A percentile compares a stretch with the other conserved stretches of the same genome.
phyloP scores from a whole-genome alignment of 225 moss, liverwort and hornwort species.

The Pseudisothecium myosuroides region DNA sequence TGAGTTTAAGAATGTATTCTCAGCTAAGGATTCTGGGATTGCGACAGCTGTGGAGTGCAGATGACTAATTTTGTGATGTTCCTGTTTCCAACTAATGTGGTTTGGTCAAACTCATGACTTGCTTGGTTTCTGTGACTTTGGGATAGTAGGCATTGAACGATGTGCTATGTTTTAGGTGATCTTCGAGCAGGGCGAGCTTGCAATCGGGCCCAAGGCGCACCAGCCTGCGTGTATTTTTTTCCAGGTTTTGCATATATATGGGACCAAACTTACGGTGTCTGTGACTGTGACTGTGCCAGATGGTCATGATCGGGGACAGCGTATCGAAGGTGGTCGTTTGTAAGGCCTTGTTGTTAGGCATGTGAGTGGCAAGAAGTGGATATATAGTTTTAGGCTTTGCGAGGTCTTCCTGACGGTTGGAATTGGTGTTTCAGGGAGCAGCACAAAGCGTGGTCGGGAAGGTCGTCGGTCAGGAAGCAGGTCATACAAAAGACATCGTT shows the following conservation, averaged over 20 bases:
- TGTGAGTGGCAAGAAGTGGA: not conserved
- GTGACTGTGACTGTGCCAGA: not conserved
- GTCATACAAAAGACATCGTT: not conserved
- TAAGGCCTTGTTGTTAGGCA: not conserved
- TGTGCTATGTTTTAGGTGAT: not conserved
- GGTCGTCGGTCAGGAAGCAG: slow-evolving; percentile 34
- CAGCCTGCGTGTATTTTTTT: not conserved
- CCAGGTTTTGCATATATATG: not conserved
- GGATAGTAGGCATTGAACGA: not conserved
- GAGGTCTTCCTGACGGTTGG: not conserved
- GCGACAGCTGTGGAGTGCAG: too few species aligned
- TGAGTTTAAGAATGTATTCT: not conserved
- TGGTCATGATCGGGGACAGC: not conserved
- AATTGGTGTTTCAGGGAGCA: slow-evolving; percentile 12
- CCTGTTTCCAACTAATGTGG: not conserved
- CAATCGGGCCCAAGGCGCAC: not conserved
- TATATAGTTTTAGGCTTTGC: not conserved
- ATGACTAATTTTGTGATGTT: not conserved
- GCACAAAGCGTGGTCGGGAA: slow-evolving; percentile 63
- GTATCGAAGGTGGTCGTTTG: not conserved
- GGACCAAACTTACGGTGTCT: not conserved
- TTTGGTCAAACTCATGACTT: not conserved
- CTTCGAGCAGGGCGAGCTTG: not conserved
- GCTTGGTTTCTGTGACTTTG: not conserved
- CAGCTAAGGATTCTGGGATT: not conserved